These are phyloP conservation scores for Xylaria scruposa DNA, from an alignment of 495 filamentous ascomycete species.

Conservation along the genomic window DNA sequence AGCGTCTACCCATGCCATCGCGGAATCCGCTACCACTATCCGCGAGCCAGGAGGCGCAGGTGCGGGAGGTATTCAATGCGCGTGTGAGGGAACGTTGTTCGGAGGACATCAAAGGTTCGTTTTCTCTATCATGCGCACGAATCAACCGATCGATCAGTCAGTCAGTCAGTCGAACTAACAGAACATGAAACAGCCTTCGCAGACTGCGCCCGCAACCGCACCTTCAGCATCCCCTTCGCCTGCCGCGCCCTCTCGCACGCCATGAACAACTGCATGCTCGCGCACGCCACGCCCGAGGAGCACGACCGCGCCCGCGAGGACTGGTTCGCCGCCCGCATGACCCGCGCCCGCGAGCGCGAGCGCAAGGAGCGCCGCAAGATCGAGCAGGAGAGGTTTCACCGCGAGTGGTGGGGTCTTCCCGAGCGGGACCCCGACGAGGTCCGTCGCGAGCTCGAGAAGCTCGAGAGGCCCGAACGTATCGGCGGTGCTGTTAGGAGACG, in stretches of 20 bases:
- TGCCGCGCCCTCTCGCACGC: constrained; percentile 77
- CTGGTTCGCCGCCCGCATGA: constrained; percentile 80
- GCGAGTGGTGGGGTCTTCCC: constrained; percentile 67
- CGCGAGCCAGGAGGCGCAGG: constrained; percentile 87
- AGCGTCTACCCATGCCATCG: constrained; percentile 61
- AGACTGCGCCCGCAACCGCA: constrained; percentile 83
- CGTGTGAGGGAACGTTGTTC: constrained; percentile 80
- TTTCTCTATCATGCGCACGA: no score
- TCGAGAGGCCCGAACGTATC: constrained; percentile 44
- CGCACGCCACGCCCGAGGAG: constrained; percentile 81
- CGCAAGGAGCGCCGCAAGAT: constrained; percentile 61
- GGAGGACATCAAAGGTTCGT: constrained; percentile 82
- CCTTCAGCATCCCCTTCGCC: constrained; percentile 81
- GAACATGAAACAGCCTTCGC: constrained; percentile 92
- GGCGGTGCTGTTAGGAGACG: constrained; percentile 40
- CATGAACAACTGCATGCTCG: constrained; percentile 95
- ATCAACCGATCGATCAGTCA: no score
- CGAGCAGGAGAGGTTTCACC: constrained; percentile 63
- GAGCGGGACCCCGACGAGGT: constrained; percentile 53
- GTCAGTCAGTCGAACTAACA: no score
- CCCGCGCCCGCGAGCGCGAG: constrained; percentile 68
- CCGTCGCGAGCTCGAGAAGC: constrained; percentile 47
- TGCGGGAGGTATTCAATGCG: constrained; percentile 88
- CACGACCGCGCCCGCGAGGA: constrained; percentile 90
- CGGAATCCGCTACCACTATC: constrained; percentile 92